phyloP scores from a whole-genome alignment of 768 basidiomycete genomes.

The Podaxis sp. region DNA sequence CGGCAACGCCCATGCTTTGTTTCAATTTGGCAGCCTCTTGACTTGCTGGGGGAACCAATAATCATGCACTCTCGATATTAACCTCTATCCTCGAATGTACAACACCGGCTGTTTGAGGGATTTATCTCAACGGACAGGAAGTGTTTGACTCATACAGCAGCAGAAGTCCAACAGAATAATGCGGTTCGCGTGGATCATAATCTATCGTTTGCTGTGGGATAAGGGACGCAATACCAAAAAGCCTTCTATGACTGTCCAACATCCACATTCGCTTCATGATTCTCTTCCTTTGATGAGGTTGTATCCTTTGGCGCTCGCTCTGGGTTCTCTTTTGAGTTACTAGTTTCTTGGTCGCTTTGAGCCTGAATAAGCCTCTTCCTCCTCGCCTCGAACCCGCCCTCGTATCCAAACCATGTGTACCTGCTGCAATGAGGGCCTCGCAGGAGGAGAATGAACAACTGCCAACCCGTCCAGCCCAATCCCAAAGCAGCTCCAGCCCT shows the following conservation, averaged over 20 bases:
- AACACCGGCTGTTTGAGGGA: no score
- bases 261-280: not conserved
- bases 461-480: constrained; percentile 53
- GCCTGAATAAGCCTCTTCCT: constrained; percentile 15
- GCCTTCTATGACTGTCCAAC: not conserved
- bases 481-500: constrained; percentile 56
- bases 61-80: no score
- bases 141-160: no score
- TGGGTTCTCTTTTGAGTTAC: not conserved
- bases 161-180: no score
- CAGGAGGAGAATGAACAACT: constrained; percentile 50
- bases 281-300: not conserved
- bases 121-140: no score
- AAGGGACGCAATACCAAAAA: no score
- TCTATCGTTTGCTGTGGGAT: no score
- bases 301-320: not conserved
- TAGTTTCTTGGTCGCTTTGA: not conserved
- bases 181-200: no score
- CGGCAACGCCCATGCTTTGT: no score
- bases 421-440: constrained; percentile 65
- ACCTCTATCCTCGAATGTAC: no score
- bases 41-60: no score
- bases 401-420: constrained; percentile 62
- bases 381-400: constrained; percentile 46
- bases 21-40: no score